phyloP scores from a whole-genome alignment of 768 basidiomycete genomes.

The Leccinum sublutescens region DNA sequence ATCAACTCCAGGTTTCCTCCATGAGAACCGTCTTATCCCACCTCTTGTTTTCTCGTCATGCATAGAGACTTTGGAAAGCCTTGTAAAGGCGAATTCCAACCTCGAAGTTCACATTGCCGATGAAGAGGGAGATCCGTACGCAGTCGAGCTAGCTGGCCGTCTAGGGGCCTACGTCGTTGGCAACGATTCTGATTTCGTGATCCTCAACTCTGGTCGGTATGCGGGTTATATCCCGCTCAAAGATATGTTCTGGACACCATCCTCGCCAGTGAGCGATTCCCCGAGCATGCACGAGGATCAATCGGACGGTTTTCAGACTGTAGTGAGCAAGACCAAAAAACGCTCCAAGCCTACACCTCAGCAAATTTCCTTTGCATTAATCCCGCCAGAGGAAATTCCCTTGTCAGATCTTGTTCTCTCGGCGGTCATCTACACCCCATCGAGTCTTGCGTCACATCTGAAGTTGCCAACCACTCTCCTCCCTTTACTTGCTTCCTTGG shows the following conservation, averaged over 20 bases:
- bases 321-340: conserved; percentile 52
- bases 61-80: conserved; percentile 48
- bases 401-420: conserved; percentile 48
- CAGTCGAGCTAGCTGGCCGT: conserved; percentile 78
- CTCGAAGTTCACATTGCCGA: conserved; percentile 71
- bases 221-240: conserved; percentile 74
- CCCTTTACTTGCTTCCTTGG: conserved; percentile 72
- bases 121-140: conserved; percentile 79
- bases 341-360: conserved; percentile 35
- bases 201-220: conserved; percentile 75
- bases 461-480: conserved; percentile 68
- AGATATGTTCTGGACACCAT: conserved; percentile 65
- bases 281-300: conserved; percentile 30
- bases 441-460: conserved; percentile 59
- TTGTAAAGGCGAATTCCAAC: conserved; percentile 34
- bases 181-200: conserved; percentile 80
- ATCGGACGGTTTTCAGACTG: conserved; percentile 59
- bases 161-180: conserved; percentile 73
- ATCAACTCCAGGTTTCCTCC: conserved; percentile 61
- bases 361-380: conserved; percentile 32
- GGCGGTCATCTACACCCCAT: conserved; percentile 59
- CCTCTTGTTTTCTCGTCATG: conserved; percentile 62
- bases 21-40: conserved; percentile 72
- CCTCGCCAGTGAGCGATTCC: conserved; percentile 26
- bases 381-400: conserved; percentile 48